A percentile compares a stretch with the other conserved stretches of the same genome.
Conservation (phyloP, 441 rosid genomes). For the Dalechampia spathulata region DNA sequence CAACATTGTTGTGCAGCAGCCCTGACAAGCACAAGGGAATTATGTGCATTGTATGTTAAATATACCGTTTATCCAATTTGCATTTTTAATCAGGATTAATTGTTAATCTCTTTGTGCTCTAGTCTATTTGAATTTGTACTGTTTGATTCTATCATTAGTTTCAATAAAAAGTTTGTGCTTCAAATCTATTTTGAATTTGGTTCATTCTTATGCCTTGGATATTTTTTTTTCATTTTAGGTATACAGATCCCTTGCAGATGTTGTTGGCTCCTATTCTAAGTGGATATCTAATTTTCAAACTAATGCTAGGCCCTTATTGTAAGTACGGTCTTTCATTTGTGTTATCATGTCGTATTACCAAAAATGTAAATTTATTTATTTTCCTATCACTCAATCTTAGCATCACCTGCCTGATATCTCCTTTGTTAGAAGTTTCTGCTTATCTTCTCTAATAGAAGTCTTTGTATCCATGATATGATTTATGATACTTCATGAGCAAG, state of each 20-base stretch:
- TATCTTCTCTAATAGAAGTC: background rate
- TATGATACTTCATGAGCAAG: constrained; percentile 1
- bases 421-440: background rate
- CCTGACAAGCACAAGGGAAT: constrained; percentile 69
- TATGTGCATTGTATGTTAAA: constrained; percentile 69
- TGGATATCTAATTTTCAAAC: constrained; percentile 70
- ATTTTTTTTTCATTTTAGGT: constrained; percentile 52
- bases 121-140: too few species aligned
- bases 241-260: constrained; percentile 85
- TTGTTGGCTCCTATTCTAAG: constrained; percentile 91
- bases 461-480: constrained; percentile 7
- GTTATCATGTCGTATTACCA: background rate
- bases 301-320: constrained; percentile 67
- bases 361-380: background rate
- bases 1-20: constrained; percentile 54
- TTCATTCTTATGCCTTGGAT: constrained; percentile 11
- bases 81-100: too few species aligned
- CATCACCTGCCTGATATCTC: background rate
- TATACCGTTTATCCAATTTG: constrained; percentile 2
- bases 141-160: too few species aligned
- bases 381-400: background rate
- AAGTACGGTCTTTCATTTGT: constrained; percentile 29
- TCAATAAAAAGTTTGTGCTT: too few species aligned
- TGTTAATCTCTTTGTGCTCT: too few species aligned
- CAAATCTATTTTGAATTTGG: constrained; percentile 9